A percentile compares a stretch with the other conserved stretches of the same genome.
phyloP scores from a whole-genome alignment of 192 early-diverging fungal species.

The Funneliformis mosseae region DNA sequence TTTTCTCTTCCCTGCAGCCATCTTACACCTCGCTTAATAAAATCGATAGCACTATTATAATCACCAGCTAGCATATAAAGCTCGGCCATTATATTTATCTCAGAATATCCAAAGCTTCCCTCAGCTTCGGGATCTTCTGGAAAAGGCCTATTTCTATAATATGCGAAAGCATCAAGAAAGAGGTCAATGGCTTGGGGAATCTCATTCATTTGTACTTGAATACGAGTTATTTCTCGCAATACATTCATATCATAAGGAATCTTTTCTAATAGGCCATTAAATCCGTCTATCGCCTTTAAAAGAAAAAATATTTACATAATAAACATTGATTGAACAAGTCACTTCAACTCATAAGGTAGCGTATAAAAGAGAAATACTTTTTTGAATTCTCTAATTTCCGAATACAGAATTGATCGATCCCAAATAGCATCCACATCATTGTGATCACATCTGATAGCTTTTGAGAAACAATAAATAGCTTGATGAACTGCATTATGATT shows the following conservation, averaged over 20 bases:
- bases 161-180: constrained; percentile 57
- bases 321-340: constrained; percentile 22
- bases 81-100: constrained; percentile 86
- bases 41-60: constrained; percentile 69
- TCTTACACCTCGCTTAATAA: constrained; percentile 71
- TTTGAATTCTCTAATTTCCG: constrained; percentile 51
- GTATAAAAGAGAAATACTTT: constrained; percentile 45
- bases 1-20: constrained; percentile 70
- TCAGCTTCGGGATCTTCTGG: constrained; percentile 38
- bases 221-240: constrained; percentile 61
- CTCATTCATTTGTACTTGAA: constrained; percentile 59
- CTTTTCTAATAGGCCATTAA: constrained; percentile 55
- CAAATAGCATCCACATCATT: constrained; percentile 67
- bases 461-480: constrained; percentile 81
- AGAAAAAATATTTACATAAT: constrained; percentile 36
- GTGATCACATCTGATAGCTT: constrained; percentile 67
- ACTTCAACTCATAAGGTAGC: constrained; percentile 31
- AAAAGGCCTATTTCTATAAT: constrained; percentile 39
- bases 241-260: constrained; percentile 70
- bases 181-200: constrained; percentile 61
- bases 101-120: constrained; percentile 72
- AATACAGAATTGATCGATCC: constrained; percentile 69
- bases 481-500: constrained; percentile 69
- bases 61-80: constrained; percentile 80
- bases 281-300: constrained; percentile 60